phyloP scores from a whole-genome alignment of 1,284 basidiomycete genomes.

The Cryptococcus maquisensis region DNA sequence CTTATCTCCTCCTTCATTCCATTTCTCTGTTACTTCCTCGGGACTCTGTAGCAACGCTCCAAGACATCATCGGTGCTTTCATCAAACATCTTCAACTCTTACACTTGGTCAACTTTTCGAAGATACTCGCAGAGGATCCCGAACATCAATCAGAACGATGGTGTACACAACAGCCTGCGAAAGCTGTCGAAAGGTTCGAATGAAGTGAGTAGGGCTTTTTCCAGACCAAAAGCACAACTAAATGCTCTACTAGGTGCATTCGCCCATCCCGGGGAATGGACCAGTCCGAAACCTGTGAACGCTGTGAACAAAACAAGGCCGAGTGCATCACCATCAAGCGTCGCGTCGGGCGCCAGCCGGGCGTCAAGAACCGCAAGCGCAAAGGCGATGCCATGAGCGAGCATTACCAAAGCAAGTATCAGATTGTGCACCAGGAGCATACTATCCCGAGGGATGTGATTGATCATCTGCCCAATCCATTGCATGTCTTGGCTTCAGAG shows the following conservation, averaged over 20 bases:
- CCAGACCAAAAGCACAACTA: background rate
- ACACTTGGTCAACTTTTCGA: too few species aligned
- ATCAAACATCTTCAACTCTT: too few species aligned
- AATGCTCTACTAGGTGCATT: slow-evolving; percentile 7
- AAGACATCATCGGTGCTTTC: background rate
- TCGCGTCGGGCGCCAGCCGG: slow-evolving; percentile 13
- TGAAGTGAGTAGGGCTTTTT: slow-evolving; percentile 12
- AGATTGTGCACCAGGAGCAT: background rate
- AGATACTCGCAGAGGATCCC: background rate
- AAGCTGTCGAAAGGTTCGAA: slow-evolving; percentile 9
- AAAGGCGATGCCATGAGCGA: slow-evolving; percentile 1
- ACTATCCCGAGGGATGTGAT: slow-evolving; percentile 3
- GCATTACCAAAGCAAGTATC: too few species aligned
- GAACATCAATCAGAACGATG: background rate
- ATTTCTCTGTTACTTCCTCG: background rate
- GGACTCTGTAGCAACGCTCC: background rate
- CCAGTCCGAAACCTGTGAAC: slow-evolving; percentile 10
- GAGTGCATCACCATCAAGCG: slow-evolving; percentile 14
- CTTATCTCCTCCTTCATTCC: background rate
- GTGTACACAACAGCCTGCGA: slow-evolving; percentile 22
- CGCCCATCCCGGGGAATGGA: slow-evolving; percentile 10
- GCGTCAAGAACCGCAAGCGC: slow-evolving; percentile 16
- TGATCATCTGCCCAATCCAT: slow-evolving; percentile 15
- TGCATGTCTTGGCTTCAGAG: slow-evolving; percentile 15
- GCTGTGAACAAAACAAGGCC: background rate